phyloP scores from a whole-genome alignment of 768 basidiomycete genomes.

The Auriscalpium vulgare region DNA sequence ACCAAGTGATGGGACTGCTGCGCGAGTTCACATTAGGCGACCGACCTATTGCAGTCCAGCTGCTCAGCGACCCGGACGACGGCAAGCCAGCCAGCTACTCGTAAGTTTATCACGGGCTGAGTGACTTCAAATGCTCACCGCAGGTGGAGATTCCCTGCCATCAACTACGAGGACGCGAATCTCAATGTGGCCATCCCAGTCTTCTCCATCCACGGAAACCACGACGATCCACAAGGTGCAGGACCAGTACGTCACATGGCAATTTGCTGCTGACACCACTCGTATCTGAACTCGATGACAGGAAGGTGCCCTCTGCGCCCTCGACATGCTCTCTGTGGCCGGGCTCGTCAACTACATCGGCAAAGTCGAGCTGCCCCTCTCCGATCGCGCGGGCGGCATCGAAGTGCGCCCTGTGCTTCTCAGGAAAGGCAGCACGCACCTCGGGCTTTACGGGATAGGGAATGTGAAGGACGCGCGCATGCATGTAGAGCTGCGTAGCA shows the following conservation, averaged over 20 bases:
- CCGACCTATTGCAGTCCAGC: conserved; percentile 82
- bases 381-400: conserved; percentile 72
- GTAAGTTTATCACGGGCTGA: conserved; percentile 36
- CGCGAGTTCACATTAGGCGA: conserved; percentile 88
- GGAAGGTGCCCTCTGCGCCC: conserved; percentile 93
- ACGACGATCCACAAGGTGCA: conserved; percentile 97
- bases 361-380: conserved; percentile 80
- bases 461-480: conserved; percentile 95
- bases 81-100: conserved; percentile 79
- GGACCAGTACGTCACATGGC: conserved; percentile 55
- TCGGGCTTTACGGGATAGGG: conserved; percentile 94
- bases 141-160: conserved; percentile 72
- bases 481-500: conserved; percentile 92
- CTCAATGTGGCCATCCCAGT: conserved; percentile 94
- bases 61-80: conserved; percentile 88
- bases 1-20: conserved; percentile 81
- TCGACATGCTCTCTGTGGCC: conserved; percentile 89
- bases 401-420: conserved; percentile 86
- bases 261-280: not conserved
- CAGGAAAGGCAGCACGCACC: conserved; percentile 73
- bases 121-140: not conserved
- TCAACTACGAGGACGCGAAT: conserved; percentile 97
- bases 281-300: conserved; percentile 22
- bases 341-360: conserved; percentile 98
- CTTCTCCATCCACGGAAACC: conserved; percentile 98